phyloP scores from a whole-genome alignment of 176 grass and related monocot genomes.

The Carex pumila region DNA sequence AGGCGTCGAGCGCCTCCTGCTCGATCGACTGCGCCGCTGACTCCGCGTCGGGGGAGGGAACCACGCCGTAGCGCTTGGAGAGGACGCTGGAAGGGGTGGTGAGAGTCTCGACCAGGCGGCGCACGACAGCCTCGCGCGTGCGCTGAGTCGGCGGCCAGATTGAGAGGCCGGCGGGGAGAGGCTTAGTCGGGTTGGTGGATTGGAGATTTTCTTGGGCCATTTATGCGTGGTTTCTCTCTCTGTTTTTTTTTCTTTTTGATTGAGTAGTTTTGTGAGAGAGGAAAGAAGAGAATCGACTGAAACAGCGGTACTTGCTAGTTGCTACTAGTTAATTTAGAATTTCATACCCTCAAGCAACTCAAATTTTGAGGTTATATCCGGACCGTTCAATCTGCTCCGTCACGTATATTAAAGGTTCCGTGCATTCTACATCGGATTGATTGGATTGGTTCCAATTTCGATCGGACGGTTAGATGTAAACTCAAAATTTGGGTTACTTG shows the following conservation, averaged over 20 bases:
- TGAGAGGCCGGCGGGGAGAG: constrained; percentile 41
- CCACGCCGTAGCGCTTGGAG: constrained; percentile 56
- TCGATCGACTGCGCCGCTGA: constrained; percentile 43
- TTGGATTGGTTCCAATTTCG: no score
- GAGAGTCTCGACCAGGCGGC: constrained; percentile 70
- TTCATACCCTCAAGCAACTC: no score
- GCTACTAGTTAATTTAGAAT: no score
- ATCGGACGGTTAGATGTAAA: no score
- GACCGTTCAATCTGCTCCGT: no score
- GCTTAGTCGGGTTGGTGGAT: constrained; percentile 7
- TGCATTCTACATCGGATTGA: no score
- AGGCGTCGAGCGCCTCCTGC: constrained; percentile 58
- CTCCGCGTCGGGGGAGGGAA: constrained; percentile 53
- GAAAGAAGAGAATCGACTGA: constrained; percentile 29
- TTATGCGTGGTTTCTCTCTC: not conserved
- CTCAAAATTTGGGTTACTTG: no score
- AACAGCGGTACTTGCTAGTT: not conserved
- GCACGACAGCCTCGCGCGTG: constrained; percentile 83
- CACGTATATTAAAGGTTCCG: no score
- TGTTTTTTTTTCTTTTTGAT: not conserved
- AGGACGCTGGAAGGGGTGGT: constrained; percentile 48
- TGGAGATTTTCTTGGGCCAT: constrained; percentile 61
- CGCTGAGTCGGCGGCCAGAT: constrained; percentile 93
- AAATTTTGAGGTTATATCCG: no score
- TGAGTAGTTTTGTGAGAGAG: not conserved